Conservation (phyloP, 2,329 filamentous ascomycete species). For the Fusarium oligoseptatum region DNA sequence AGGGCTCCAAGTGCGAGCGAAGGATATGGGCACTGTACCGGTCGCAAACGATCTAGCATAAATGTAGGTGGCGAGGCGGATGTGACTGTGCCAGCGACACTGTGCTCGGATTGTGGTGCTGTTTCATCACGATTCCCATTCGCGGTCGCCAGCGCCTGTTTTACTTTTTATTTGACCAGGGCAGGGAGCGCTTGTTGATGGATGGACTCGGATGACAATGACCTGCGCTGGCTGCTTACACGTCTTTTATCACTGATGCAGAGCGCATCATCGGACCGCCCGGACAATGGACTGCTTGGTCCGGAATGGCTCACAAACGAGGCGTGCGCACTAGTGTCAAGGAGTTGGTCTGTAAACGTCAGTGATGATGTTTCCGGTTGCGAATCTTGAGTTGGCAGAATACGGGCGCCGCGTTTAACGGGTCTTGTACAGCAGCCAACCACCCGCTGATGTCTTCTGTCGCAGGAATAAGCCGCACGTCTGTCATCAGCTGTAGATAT, state of each 20-base stretch:
- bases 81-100: conserved; percentile 19
- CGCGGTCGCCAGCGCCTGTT: not conserved
- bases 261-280: not conserved
- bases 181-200: conserved; percentile 1
- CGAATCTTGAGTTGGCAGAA: conserved; percentile 1
- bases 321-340: conserved; percentile 11
- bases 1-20: not conserved
- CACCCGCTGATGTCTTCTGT: not conserved
- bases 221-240: not conserved
- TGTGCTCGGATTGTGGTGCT: conserved; percentile 14
- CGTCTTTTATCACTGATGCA: not conserved
- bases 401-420: conserved; percentile 17
- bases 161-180: conserved; percentile 1
- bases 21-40: not conserved
- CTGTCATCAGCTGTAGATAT: conserved; percentile 13
- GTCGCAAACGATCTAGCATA: conserved; percentile 1
- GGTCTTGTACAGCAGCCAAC: conserved; percentile 1
- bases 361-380: conserved; percentile 37
- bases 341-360: conserved; percentile 26
- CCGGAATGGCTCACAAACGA: conserved; percentile 25
- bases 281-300: not conserved
- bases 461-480: conserved; percentile 6
- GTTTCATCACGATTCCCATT: conserved; percentile 23
- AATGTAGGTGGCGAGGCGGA: conserved; percentile 5
- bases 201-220: not conserved